Base-by-base conservation (phyloP, 495 filamentous ascomycete genomes). In the Hyaloscypha hepaticicola region DNA sequence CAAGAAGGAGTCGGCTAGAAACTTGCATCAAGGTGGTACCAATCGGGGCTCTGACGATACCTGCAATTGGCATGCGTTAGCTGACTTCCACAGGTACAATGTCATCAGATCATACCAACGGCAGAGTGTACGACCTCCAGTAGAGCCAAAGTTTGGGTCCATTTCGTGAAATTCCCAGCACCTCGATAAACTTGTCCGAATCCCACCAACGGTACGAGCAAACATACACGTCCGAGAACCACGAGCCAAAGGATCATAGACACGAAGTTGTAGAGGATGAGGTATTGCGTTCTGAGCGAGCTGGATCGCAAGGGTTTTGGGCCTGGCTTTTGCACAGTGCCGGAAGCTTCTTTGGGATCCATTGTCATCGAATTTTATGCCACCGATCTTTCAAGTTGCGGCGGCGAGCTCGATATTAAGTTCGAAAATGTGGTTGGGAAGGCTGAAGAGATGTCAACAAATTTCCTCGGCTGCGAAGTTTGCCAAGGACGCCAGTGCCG, bases 11-110 rank as follows among this genome's bases (percentile, higher is more conserved):
- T 12, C 94, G 90, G 55, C 82, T 87, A 21, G 88, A 82, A 52
- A 97, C 92, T 76, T 98, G 94, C 82, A 96, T 89, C n/a, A 81
- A 74, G 11, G 94, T 97, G 2, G 94, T 98, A 65, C 86, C 68
- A 75, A 97, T 67, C 0, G 93, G 92, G 8, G 93, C 88, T 67
- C 93, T 89, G 61, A 97, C 91, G 66, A 97, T 72, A 51, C 93
- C 89, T 85, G 73, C 5, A 45, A n/a, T 7, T 28, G 16, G 29
- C 24, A 77, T 59, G 34, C 50, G 57, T 63, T 33, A 68, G 29
- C 34, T 50, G 24, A 55, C 28, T 52, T n/a, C 3, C 21, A 29
- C 19, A 26, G 14, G 12, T 14, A 41, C 19, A 22, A 12, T 31
- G 11, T 26, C 21, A 58, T 24, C 27, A 45, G 22, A 57, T 27